phyloP scores from a whole-genome alignment of 805 yeast species.

The Ascoidea asiatica region DNA sequence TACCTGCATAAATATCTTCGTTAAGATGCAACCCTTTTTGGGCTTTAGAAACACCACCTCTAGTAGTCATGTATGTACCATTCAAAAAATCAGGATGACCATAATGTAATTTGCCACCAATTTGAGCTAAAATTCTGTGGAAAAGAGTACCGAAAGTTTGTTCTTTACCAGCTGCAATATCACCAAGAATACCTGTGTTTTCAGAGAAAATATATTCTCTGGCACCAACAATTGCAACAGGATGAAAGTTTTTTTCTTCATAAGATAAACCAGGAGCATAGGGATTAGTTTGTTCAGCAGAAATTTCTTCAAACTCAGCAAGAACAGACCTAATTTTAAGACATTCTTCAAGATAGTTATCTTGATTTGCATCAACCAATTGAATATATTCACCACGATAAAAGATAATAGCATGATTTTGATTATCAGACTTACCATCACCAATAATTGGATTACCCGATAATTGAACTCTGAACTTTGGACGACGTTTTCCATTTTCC shows the following conservation, averaged over 20 bases:
- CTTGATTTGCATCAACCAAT: conserved; percentile 93
- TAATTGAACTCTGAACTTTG: conserved; percentile 51
- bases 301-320: conserved; percentile 82
- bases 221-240: conserved; percentile 91
- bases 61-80: conserved; percentile 81
- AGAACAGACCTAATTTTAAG: conserved; percentile 76
- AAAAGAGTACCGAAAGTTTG: conserved; percentile 94
- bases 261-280: conserved; percentile 46
- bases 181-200: conserved; percentile 84
- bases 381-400: conserved; percentile 92
- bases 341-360: conserved; percentile 90
- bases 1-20: conserved; percentile 95
- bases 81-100: conserved; percentile 96
- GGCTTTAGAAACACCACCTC: conserved; percentile 94
- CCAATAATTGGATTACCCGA: conserved; percentile 94
- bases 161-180: conserved; percentile 94
- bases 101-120: conserved; percentile 89
- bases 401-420: conserved; percentile 75
- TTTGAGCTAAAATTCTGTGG: conserved; percentile 85
- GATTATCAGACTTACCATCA: conserved; percentile 94
- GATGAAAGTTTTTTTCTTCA: conserved; percentile 21
- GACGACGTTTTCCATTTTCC: conserved; percentile 48
- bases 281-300: conserved; percentile 34
- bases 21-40: conserved; percentile 87
- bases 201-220: conserved; percentile 92